Evolutionary conservation across 2,329 filamentous ascomycete genomes (phyloP).

Genomic region (Aspergillus ruber): DNA sequence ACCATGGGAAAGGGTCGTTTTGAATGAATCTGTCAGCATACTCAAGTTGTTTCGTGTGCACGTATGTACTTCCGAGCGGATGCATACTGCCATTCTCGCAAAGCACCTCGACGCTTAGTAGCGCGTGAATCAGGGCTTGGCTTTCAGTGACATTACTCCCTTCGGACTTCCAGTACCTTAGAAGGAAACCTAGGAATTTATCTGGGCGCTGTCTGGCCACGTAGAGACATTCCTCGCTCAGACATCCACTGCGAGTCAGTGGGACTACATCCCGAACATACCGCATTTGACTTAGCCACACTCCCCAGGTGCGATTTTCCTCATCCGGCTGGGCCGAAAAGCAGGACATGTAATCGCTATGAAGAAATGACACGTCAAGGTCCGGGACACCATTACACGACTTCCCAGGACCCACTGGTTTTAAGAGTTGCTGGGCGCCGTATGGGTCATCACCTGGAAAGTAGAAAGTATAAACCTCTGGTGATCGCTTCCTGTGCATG

Average conservation of each 20-base stretch:
- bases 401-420: background rate
- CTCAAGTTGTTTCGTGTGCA: constrained; percentile 1
- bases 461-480: background rate
- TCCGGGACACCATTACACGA: background rate
- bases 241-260: background rate
- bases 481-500: background rate
- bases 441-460: constrained; percentile 4
- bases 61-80: constrained; percentile 3
- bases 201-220: constrained; percentile 2
- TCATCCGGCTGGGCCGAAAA: constrained; percentile 1
- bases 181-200: constrained; percentile 4
- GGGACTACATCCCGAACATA: constrained; percentile 2
- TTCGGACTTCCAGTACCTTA: constrained; percentile 2
- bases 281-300: constrained; percentile 3
- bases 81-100: constrained; percentile 4
- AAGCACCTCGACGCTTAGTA: constrained; percentile 2
- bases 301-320: constrained; percentile 2
- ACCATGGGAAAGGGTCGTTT: constrained; percentile 6
- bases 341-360: constrained; percentile 2
- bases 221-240: constrained; percentile 5
- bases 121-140: background rate
- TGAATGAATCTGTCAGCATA: constrained; percentile 1
- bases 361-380: constrained; percentile 1
- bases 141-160: background rate
- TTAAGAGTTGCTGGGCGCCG: constrained; percentile 2